Evolutionary conservation across 2,329 filamentous ascomycete species (phyloP).

Genomic region (Zymoseptoria passerinii): DNA sequence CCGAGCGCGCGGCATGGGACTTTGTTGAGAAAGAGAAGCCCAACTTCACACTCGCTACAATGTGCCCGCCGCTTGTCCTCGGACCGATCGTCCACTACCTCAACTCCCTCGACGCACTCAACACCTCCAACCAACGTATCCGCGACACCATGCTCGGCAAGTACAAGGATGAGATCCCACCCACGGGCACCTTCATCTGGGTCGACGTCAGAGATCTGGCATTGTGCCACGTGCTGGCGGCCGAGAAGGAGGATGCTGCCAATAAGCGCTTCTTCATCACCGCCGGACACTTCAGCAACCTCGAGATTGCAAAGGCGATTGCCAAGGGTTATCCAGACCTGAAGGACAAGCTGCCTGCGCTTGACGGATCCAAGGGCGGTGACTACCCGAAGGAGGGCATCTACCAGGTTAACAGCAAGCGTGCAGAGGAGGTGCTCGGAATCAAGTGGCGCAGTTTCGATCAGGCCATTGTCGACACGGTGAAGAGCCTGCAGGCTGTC

Average conservation of each 20-base stretch:
- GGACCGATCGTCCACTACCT: conserved; percentile 52
- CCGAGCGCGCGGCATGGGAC: conserved; percentile 48
- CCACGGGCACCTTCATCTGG: conserved; percentile 39
- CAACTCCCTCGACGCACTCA: conserved; percentile 54
- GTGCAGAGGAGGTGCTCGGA: conserved; percentile 47
- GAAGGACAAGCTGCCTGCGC: conserved; percentile 34
- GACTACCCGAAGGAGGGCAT: conserved; percentile 42
- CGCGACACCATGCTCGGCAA: conserved; percentile 54
- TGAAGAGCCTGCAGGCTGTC: conserved; percentile 53
- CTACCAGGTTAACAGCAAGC: conserved; percentile 49
- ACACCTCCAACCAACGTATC: conserved; percentile 64
- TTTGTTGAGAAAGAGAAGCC: conserved; percentile 46
- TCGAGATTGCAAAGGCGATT: conserved; percentile 49
- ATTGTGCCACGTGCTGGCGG: conserved; percentile 18
- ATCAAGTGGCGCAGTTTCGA: conserved; percentile 52
- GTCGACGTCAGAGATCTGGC: conserved; percentile 22
- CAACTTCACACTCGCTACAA: conserved; percentile 41
- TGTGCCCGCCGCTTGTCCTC: conserved; percentile 44
- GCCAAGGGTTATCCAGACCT: conserved; percentile 48
- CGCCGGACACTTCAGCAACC: conserved; percentile 53
- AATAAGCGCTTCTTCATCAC: conserved; percentile 59
- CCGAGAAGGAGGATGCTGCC: conserved; percentile 48
- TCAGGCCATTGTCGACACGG: conserved; percentile 52
- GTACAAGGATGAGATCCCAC: conserved; percentile 48
- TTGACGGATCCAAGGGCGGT: conserved; percentile 32